Percentiles rank a stretch among this genome's conserved stretches.
These are phyloP conservation scores for Penstemon barbatus DNA, from an alignment of 257 asterid species.

Conservation along the genomic window DNA sequence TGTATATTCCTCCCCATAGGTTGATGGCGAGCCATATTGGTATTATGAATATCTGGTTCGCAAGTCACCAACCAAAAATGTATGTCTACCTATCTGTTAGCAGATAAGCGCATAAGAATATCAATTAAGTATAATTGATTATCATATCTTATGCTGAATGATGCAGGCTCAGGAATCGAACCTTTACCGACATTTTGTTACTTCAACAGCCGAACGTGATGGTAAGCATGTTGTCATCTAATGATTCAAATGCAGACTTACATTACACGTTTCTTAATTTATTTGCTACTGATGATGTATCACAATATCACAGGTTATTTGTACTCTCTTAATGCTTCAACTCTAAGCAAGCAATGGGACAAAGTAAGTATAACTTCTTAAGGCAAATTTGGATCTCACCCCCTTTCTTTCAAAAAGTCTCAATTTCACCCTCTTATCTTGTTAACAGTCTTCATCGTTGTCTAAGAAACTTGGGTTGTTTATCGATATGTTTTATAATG, in stretches of 20 bases:
- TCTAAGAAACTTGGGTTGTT: neutral
- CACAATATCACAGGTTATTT: constrained; percentile 57
- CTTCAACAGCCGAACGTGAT: constrained; percentile 89
- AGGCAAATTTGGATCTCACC: neutral
- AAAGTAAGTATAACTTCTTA: constrained; percentile 44
- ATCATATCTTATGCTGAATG: constrained; percentile 29
- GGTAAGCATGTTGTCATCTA: constrained; percentile 45
- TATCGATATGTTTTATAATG: constrained; percentile 24
- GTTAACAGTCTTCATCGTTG: neutral
- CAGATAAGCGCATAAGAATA: constrained; percentile 5
- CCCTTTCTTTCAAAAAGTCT: neutral
- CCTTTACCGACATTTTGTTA: constrained; percentile 77
- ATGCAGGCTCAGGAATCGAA: constrained; percentile 73
- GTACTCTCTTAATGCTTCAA: constrained; percentile 86
- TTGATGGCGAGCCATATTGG: constrained; percentile 93
- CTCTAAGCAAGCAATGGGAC: constrained; percentile 88
- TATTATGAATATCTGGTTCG: constrained; percentile 86
- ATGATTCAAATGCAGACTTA: neutral
- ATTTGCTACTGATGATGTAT: too few relatives aligned
- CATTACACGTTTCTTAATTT: neutral
- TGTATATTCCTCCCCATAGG: constrained; percentile 39
- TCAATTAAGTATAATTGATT: constrained; percentile 13
- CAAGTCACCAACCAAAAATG: constrained; percentile 84
- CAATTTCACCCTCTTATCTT: neutral
- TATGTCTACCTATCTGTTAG: constrained; percentile 41